Evolutionary conservation across 2,329 filamentous ascomycete species (phyloP).

Genomic region (Microsporum audouinii): DNA sequence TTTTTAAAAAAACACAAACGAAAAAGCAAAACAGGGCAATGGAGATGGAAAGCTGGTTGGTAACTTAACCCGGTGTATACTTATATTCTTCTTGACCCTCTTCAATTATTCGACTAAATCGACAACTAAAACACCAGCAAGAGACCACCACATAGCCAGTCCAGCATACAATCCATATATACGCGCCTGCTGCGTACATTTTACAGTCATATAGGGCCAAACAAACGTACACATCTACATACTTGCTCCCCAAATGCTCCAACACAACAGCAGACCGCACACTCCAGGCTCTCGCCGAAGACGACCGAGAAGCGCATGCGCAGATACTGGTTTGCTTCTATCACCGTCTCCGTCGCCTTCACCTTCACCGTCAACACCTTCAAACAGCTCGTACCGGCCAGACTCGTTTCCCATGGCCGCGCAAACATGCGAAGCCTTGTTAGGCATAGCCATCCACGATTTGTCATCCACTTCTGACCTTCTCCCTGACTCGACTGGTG

Average conservation of each 20-base stretch:
- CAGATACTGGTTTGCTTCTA: neutral
- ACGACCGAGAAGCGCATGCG: neutral
- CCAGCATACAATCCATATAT: neutral
- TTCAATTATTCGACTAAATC: neutral
- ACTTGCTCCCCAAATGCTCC: neutral
- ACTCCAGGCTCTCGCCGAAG: neutral
- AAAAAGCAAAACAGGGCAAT: neutral
- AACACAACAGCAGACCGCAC: neutral
- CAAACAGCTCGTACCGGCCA: neutral
- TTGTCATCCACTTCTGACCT: conserved; percentile 3
- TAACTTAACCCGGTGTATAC: neutral
- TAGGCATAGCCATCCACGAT: conserved; percentile 4
- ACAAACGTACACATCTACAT: neutral
- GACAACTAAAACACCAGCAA: neutral
- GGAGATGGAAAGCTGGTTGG: neutral
- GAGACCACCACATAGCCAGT: neutral
- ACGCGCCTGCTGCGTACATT: neutral
- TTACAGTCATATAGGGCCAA: neutral
- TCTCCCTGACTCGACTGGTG: neutral
- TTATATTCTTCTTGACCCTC: conserved; percentile 1
- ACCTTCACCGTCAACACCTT: neutral
- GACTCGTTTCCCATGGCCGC: neutral
- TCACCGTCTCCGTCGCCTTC: neutral
- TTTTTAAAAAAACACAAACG: neutral
- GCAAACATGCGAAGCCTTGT: conserved; percentile 6